Conservation (phyloP, 331 rosid genomes). For the Stylosanthes scabra region DNA sequence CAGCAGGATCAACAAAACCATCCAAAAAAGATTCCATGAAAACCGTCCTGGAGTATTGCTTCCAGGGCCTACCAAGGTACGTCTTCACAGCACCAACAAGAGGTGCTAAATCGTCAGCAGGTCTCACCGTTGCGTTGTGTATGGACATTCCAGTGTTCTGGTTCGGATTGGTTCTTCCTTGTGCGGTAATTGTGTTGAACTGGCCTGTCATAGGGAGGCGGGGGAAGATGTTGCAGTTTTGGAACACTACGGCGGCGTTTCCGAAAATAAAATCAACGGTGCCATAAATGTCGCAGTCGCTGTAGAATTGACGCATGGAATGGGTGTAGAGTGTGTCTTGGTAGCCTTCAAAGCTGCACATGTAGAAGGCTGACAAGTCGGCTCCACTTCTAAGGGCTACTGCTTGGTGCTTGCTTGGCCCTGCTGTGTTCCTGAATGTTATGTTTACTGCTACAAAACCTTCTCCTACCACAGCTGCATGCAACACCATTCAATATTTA, state of each 20-base stretch:
- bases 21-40: not conserved
- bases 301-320: not conserved
- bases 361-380: not conserved
- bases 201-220: not conserved
- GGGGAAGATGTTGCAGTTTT: not conserved
- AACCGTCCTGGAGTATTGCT: not conserved
- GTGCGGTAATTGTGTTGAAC: not conserved
- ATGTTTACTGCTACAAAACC: not conserved
- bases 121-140: not conserved
- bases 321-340: not conserved
- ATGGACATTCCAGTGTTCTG: not conserved
- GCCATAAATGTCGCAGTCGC: not conserved
- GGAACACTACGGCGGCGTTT: not conserved
- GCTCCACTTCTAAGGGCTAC: not conserved
- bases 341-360: not conserved
- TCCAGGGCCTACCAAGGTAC: not conserved
- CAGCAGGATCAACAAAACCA: not conserved
- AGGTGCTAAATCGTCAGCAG: not conserved
- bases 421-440: not conserved
- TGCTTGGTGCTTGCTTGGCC: conserved; percentile 4
- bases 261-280: not conserved
- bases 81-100: not conserved
- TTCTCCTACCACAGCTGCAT: not conserved
- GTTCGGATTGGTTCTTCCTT: not conserved
- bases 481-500: too few relatives aligned